Evolutionary conservation across 305 asterid species (phyloP).

Genomic region (Monarda citriodora): DNA sequence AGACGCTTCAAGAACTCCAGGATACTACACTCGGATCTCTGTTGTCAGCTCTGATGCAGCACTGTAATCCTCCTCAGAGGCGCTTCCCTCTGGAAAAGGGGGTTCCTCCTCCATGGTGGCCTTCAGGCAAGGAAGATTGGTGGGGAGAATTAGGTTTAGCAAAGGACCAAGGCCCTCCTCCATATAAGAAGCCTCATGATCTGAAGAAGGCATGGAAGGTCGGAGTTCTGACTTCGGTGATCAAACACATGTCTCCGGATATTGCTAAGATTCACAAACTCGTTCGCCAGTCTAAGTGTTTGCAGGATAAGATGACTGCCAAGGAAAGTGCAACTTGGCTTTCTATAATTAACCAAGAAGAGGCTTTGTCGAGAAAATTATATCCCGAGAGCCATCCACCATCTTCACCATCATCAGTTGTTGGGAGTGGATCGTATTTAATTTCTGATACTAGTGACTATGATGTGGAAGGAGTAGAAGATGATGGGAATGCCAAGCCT

Average conservation of each 20-base stretch:
- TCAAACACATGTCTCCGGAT: constrained; percentile 68
- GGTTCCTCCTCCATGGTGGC: constrained; percentile 79
- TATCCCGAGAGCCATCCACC: constrained; percentile 43
- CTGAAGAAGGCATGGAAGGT: constrained; percentile 73
- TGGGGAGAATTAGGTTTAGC: constrained; percentile 48
- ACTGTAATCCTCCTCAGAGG: constrained; percentile 75
- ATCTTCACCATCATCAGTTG: constrained; percentile 15
- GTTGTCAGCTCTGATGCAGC: constrained; percentile 71
- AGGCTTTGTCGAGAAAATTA: constrained; percentile 37
- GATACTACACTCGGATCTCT: constrained; percentile 77
- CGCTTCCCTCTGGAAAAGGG: constrained; percentile 67
- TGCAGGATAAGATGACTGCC: constrained; percentile 81
- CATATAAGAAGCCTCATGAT: constrained; percentile 76
- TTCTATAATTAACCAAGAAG: constrained; percentile 56
- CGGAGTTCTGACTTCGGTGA: constrained; percentile 56
- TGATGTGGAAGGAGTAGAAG: constrained; percentile 58
- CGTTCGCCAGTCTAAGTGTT: constrained; percentile 60
- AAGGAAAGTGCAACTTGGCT: constrained; percentile 76
- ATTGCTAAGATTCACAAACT: constrained; percentile 57
- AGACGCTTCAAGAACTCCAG: constrained; percentile 58
- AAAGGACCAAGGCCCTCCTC: constrained; percentile 48
- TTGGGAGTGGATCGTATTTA: constrained; percentile 31
- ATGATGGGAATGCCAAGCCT: constrained; percentile 31
- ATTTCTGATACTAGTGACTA: constrained; percentile 41
- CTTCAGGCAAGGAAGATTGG: constrained; percentile 65